These are phyloP conservation scores for Cordyceps cateniannulata DNA, from an alignment of 2,329 filamentous ascomycete species.

Conservation along the genomic window DNA sequence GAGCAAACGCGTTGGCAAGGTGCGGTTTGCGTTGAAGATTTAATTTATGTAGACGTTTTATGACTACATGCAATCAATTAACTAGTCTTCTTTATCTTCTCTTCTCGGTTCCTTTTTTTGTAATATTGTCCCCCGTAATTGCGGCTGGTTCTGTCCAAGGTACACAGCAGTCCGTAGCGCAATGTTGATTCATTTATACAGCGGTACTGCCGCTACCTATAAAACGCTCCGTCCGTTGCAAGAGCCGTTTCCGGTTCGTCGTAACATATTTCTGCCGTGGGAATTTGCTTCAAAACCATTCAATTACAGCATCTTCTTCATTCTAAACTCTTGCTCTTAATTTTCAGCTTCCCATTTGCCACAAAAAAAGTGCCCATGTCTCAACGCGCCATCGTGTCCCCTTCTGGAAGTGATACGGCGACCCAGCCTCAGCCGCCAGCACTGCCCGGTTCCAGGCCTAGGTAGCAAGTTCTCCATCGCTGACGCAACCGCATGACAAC, in stretches of 20 bases:
- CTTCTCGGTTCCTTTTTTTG: too few relatives aligned
- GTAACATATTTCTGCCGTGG: too few relatives aligned
- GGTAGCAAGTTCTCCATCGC: not conserved
- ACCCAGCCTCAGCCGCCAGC: not conserved
- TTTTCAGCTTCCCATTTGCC: not conserved
- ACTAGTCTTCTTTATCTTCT: too few relatives aligned
- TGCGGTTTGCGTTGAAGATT: not conserved
- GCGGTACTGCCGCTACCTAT: too few relatives aligned
- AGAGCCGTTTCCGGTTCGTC: too few relatives aligned
- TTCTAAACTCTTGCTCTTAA: not conserved
- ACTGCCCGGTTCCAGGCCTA: not conserved
- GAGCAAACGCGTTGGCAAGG: constrained; percentile 5
- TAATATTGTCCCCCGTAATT: too few relatives aligned
- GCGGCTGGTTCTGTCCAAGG: too few relatives aligned
- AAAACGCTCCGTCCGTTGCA: too few relatives aligned
- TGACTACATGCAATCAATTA: not conserved
- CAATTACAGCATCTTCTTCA: not conserved
- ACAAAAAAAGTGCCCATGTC: not conserved
- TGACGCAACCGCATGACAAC: constrained; percentile 3
- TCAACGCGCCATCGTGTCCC: not conserved
- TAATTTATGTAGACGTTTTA: not conserved
- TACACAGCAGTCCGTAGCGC: too few relatives aligned
- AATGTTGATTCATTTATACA: too few relatives aligned
- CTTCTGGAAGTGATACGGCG: not conserved
- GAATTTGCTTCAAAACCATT: not conserved